A percentile compares a stretch with the other conserved stretches of the same genome.
Evolutionary conservation across 371 early-diverging fungal species (phyloP).

Genomic region (Lichtheimia corymbifera): DNA sequence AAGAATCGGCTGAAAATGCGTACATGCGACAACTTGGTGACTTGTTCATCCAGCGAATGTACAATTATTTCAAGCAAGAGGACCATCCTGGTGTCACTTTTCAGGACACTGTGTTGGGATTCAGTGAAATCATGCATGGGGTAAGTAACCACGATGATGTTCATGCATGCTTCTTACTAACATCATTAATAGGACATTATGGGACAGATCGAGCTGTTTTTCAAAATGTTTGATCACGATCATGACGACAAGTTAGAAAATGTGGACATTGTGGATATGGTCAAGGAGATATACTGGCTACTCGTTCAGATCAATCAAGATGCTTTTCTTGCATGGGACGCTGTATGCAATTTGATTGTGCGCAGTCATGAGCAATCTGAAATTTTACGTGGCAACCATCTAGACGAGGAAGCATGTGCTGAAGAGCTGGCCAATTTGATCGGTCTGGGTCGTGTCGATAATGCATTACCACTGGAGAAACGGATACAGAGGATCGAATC

Average conservation of each 20-base stretch:
- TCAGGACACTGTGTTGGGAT: slow-evolving; percentile 74
- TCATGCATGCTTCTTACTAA: not conserved
- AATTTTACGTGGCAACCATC: slow-evolving; percentile 21
- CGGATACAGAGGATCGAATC: slow-evolving; percentile 15
- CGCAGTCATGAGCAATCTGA: slow-evolving; percentile 65
- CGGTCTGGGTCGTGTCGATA: slow-evolving; percentile 3
- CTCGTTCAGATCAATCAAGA: slow-evolving; percentile 46
- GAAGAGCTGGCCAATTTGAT: slow-evolving; percentile 16
- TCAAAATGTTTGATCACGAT: slow-evolving; percentile 77
- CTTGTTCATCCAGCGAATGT: slow-evolving; percentile 51
- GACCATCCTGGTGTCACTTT: slow-evolving; percentile 64
- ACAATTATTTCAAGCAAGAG: slow-evolving; percentile 53
- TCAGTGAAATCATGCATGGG: slow-evolving; percentile 78
- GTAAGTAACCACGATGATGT: slow-evolving; percentile 13
- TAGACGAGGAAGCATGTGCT: slow-evolving; percentile 10
- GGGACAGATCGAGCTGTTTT: slow-evolving; percentile 78
- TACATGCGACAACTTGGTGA: slow-evolving; percentile 19
- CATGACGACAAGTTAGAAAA: slow-evolving; percentile 64
- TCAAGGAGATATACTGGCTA: slow-evolving; percentile 79
- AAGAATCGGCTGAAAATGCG: slow-evolving; percentile 15
- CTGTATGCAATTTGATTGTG: slow-evolving; percentile 61
- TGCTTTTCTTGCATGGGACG: slow-evolving; percentile 52
- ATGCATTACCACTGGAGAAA: slow-evolving; percentile 12
- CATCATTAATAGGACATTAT: slow-evolving; percentile 60
- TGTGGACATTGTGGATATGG: slow-evolving; percentile 78